Conservation (phyloP, 306 rosid genomes). For the Fragaria ananassa region DNA sequence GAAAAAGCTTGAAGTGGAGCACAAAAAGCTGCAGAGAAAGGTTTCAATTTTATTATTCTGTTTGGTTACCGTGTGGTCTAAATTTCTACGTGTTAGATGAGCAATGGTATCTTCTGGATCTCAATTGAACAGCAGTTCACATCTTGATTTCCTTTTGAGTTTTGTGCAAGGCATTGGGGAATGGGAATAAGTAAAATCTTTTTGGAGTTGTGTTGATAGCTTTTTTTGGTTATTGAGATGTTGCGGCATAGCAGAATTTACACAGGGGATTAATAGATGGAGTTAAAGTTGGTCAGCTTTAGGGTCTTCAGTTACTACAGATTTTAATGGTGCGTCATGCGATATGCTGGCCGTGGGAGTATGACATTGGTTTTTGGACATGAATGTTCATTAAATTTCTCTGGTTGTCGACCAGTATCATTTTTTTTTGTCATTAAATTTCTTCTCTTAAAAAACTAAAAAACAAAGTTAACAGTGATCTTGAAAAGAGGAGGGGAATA, state of each 20-base stretch:
- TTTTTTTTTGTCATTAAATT: background rate
- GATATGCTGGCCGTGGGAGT: background rate
- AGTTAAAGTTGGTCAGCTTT: background rate
- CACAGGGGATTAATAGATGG: background rate
- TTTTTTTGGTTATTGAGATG: background rate
- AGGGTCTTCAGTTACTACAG: background rate
- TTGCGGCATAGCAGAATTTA: background rate
- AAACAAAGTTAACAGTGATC: background rate
- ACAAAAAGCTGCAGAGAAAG: constrained; percentile 59
- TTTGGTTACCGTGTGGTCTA: background rate
- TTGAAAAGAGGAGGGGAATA: background rate
- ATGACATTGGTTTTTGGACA: background rate
- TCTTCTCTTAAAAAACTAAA: background rate
- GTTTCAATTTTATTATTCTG: constrained; percentile 31
- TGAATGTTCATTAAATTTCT: background rate
- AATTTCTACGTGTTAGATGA: background rate
- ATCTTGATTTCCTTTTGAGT: background rate
- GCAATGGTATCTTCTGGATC: background rate
- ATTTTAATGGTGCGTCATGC: background rate
- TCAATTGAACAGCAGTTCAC: background rate
- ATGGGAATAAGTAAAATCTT: background rate
- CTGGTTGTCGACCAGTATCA: background rate
- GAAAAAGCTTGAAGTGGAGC: constrained; percentile 48
- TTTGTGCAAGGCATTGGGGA: background rate
- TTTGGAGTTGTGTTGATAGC: background rate